Conservation (phyloP, 2,329 filamentous ascomycete species). For the Macroventuria anomochaeta region DNA sequence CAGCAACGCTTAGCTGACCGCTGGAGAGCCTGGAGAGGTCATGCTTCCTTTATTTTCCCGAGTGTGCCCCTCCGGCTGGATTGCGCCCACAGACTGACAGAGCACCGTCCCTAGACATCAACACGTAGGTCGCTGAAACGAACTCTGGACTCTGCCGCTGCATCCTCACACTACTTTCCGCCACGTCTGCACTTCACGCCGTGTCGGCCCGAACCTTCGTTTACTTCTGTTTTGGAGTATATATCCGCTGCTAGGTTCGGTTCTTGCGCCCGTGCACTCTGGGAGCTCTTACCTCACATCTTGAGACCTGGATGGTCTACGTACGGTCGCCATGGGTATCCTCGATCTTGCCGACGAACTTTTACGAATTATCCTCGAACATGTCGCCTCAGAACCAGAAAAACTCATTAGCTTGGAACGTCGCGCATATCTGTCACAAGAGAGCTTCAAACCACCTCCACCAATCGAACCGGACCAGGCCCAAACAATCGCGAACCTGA, state of each 20-base stretch:
- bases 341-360: conserved; percentile 58
- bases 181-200: conserved; percentile 31
- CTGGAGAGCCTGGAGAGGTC: conserved; percentile 41
- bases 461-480: conserved; percentile 52
- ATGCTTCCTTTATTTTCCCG: conserved; percentile 42
- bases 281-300: conserved; percentile 11
- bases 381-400: conserved; percentile 60
- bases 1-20: conserved; percentile 47
- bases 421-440: conserved; percentile 59
- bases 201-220: conserved; percentile 34
- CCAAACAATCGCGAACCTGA: conserved; percentile 37
- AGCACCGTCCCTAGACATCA: conserved; percentile 34
- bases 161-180: conserved; percentile 28
- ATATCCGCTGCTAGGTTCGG: conserved; percentile 31
- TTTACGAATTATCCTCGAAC: conserved; percentile 58
- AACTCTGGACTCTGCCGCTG: conserved; percentile 29
- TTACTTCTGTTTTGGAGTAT: conserved; percentile 18
- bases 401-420: conserved; percentile 59
- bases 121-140: conserved; percentile 35
- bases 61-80: conserved; percentile 41
- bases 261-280: conserved; percentile 16
- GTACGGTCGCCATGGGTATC: conserved; percentile 42
- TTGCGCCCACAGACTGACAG: conserved; percentile 27
- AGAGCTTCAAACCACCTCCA: conserved; percentile 57
- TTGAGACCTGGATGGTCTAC: conserved; percentile 36